Base-by-base conservation (phyloP, 257 asterid genomes). In the Salvia rosmarinus region DNA sequence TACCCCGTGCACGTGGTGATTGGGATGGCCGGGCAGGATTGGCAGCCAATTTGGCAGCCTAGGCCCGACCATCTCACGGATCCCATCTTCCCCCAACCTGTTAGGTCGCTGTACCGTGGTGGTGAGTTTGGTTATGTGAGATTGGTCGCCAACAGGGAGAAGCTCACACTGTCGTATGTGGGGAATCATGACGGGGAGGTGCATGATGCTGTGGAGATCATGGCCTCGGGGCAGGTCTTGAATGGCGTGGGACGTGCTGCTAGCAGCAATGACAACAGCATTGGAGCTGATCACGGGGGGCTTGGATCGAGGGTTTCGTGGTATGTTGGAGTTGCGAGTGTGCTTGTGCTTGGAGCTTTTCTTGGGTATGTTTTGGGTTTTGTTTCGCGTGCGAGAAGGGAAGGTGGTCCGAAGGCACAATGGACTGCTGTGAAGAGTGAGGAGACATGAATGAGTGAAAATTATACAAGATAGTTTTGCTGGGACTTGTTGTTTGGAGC, bases 21-120 rank as follows among this genome's bases (percentile, higher is more conserved):
- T 40, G 98, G 98, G 58, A 94, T 94, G 97, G 96, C 85, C 0
- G 97, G 96, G 13, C 98, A 94, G 75, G 98, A 90, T 67, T 93
- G 95, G 95, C 98, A 93, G 56, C 92, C 96, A 8, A 85, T 82
- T 17, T 93, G 98, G 98, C 81, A 85, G 61, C 97, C 97, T 1
- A 82, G 98, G 77, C 66, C 75, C 0, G 81, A 82, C 65, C 97
- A 90, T 78, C 88, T 74, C 1, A 60, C 65, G 0, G 85, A 68
- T 32, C 98, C 97, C 9, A 60, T 93, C 52, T 93, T 78, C 52
- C 98, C 98, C 2, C 98, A 93, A 77, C 98, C 96, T 0, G 68
- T 61, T n/a, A 82, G 79, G 37, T 93, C 98, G 1, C 28, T 87
- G 80, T 90, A 83, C 19, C 92, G 98, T 0, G 92, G 89, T 44